Evolutionary conservation across 345 rosid genomes (phyloP), one percentile per base, ranked within the genome.

Genomic region (Euphorbia peplus): DNA sequence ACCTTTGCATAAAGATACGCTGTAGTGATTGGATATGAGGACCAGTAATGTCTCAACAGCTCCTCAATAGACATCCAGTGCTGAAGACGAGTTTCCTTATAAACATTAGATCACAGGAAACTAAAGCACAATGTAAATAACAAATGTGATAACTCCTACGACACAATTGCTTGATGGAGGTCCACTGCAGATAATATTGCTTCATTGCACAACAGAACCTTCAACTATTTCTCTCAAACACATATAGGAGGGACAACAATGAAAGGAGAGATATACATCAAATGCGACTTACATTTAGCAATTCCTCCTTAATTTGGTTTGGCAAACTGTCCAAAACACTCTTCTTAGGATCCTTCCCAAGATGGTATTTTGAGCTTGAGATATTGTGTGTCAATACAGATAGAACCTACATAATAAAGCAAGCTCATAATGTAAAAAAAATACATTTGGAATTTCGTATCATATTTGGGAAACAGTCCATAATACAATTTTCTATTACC

Each of bases 21-120:
- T 13, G 89, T 87, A 5, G 96, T 88, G 68, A 95, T 79, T 22
- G 99, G 99, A 84, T 88, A 95, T 15, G 97, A 95, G 66, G 99
- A 86, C 99, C 99, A 91, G 73, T 86, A 91, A 81, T 93, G 96
- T 76, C 67, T 84, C 78, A 86, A 81, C 60, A 91, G 71, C 83
- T 93, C 98, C 73, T 88, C 88, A 66, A 89, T 84, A 28, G 96
- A 86, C 8, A 83, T 78, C 92, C 91, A 89, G 52, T 82, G 91
- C 97, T 93, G 89, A 64, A 79, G 68, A 70, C 52, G 71, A 62
- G 41, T 52, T 63, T 69, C 57, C 65, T 56, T 37, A 64, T 70
- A 13, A 78, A 67, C 64, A 77, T 73, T 53, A 73, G 65, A 66
- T 61, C 30, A 72, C 64, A 51, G 54, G 70, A 61, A 66, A 68